Base-by-base conservation (phyloP, 1,284 basidiomycete species). In the Austroboletus novae-zelandiae region DNA sequence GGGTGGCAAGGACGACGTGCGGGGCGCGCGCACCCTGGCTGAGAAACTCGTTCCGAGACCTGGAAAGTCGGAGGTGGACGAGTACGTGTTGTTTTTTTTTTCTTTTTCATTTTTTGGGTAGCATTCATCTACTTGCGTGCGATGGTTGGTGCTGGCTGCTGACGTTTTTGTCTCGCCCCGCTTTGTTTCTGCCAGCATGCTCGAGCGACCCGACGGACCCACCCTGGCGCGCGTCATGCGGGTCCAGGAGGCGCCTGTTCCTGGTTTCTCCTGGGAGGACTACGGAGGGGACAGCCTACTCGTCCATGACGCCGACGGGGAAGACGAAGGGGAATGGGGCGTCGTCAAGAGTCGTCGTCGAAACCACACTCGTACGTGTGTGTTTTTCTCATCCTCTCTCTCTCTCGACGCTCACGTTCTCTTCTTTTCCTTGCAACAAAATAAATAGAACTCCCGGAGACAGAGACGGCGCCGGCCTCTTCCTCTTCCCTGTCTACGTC, bases 241-340 rank as follows among this genome's bases (percentile, higher is more conserved):
- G 13, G 75, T 87, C 3, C 74, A 75, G 52, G 81, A 86, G 51
- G 70, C 74, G 40, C 84, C 85, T 15, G 81, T 78, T 5, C 67
- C 73, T 11, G 85, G 85, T 0, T 86, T 84, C 65, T 80, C 84
- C 0, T 87, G 84, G 86, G 82, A 70, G 0, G 86, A 89, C 69
- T 89, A 89, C 59, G 88, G 89, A 51, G 83, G 88, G 50, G 70
- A 70, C 4, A 66, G 72, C 11, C 53, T 59, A 30, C 71, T 68
- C 7, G 69, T 68, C 20, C 76, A 79, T 47, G 80, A 83, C 50
- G 79, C 76, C 5, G 82, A 56, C 15, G 58, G 60, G 46, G 71
- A 73, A 47, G 80, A 78, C 45, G 80, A 82, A 50, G 76, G 74
- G 1, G 77, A 76, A 9, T 90, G 88, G 89, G 86, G 82, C 23